Base-by-base conservation (phyloP, 768 basidiomycete genomes). In the Lactarius psammicola region DNA sequence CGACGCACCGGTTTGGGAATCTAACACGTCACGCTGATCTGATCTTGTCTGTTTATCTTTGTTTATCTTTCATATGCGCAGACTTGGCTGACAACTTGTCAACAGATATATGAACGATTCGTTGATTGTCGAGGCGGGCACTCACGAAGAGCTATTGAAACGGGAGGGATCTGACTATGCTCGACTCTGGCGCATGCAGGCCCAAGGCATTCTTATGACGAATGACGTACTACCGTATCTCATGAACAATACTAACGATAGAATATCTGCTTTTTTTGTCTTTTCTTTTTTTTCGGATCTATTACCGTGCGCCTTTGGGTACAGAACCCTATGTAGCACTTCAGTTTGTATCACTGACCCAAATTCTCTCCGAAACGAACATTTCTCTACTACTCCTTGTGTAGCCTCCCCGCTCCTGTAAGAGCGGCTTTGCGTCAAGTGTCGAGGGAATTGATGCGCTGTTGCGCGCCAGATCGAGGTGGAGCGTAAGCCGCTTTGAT, bases 171-270 rank as follows among this genome's bases (percentile, higher is more conserved):
- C 65, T 15, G 87, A 88, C 60, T 92, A 92, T 71, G 87, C 88
- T 1, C 80, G 84, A 51, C 82, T 90, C 68, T 93, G 89, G 88
- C 84, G 76, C 70, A 70, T 92, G 60, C 90, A 92, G 70, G 90
- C 88, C 4, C 76, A 85, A 65, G n/a, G 88, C 88, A 6, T 93
- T 92, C 61, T 66, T 66, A 63, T 66, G 61, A 66, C 8, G 13
- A 33, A 10, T 49, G 42, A 49, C 30, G 44, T 46, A 46, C 10
- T 46, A n/a, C n/a, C n/a, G 17, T 10, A 11, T 11, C n/a, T n/a
- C 46, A 26, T 10, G 23, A 23, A 23, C 46, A 49, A 26, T 13
- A 23, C 46, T 44, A 23, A 46, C 9, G 10, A 46, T 11, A 5
- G 44, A 46, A 46, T 10, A 20, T 23, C n/a, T 46, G 4, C 9